Base-by-base conservation (phyloP, 1,284 basidiomycete genomes). In the Meripilus lineatus region DNA sequence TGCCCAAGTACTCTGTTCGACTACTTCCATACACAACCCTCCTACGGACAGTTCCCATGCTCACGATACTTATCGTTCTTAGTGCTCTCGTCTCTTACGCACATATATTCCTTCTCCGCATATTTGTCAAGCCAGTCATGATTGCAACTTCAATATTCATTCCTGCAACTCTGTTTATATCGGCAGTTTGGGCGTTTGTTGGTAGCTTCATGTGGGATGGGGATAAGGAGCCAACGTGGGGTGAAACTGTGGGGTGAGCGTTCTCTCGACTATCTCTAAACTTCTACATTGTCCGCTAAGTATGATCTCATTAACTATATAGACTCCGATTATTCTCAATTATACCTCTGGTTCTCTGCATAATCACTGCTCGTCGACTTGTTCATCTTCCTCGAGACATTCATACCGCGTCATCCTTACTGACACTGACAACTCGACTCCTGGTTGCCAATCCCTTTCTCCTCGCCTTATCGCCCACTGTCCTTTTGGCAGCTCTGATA, bases 201-300 rank as follows among this genome's bases (percentile, higher is more conserved):
- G 93, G 89, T 23, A 92, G 89, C 58, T 95, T 95, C 56, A 88
- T 93, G 72, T 86, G 85, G 71, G 81, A 86, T 49, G 77, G 71
- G 11, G 74, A 79, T 45, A 68, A 70, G 23, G 81, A 79, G 47
- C 80, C 81, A 23, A 84, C 84, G 8, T 86, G 82, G 74, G 89
- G 88, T 50, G 86, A 87, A 64, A 87, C 81, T 48, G 80, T 88
- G 56, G 92, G 91, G 81, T 77, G 64, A 65, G 82, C 70, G 14
- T 28, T 39, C 38, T 3, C 32, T 14, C n/a, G 20, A 14, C 13
- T 2, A 14, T 38, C 32, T 36, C 38, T 37, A 28, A 44, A 25
- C 23, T 35, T 23, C 26, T n/a, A 30, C 28, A 30, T 8, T n/a
- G n/a, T 30, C 8, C n/a, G 10, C n/a, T n/a, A 35, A 35, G 18